These are phyloP conservation scores for Cadophora sp. DNA, from an alignment of 2,329 filamentous ascomycete species.

Conservation along the genomic window DNA sequence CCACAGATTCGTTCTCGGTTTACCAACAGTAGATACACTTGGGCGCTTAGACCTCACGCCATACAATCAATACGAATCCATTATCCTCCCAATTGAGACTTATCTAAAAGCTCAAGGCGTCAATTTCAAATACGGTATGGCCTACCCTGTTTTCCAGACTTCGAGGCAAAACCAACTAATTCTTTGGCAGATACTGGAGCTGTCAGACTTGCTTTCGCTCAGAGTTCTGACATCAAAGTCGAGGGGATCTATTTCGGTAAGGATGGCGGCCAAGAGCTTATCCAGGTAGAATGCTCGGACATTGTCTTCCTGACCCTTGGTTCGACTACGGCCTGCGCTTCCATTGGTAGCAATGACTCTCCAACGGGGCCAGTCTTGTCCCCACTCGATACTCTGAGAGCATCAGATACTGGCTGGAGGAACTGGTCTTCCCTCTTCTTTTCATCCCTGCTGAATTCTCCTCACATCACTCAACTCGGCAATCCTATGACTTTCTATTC, in stretches of 20 bases:
- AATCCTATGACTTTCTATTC: conserved; percentile 51
- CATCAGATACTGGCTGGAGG: conserved; percentile 49
- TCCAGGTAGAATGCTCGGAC: conserved; percentile 42
- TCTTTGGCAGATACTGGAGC: conserved; percentile 27
- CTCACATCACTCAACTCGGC: conserved; percentile 46
- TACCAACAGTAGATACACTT: conserved; percentile 42
- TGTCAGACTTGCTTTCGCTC: conserved; percentile 25
- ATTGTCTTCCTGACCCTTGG: conserved; percentile 50
- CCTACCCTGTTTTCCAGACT: neutral
- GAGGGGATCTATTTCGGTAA: conserved; percentile 26
- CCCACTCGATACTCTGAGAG: conserved; percentile 34
- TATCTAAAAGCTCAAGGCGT: conserved; percentile 44
- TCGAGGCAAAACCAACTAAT: conserved; percentile 3
- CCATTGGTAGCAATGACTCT: conserved; percentile 45
- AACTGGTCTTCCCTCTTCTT: conserved; percentile 48
- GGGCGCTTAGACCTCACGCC: conserved; percentile 43
- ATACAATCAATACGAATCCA: conserved; percentile 48
- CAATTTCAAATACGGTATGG: conserved; percentile 42
- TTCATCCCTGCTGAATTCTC: conserved; percentile 36
- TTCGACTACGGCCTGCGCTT: conserved; percentile 47
- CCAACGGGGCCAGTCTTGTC: conserved; percentile 37
- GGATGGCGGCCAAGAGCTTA: conserved; percentile 19
- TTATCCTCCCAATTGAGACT: conserved; percentile 43
- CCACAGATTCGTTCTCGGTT: conserved; percentile 46
- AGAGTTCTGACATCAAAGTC: conserved; percentile 20